Evolutionary conservation across 116 monocot species (phyloP).

Genomic region (Iris pallida): DNA sequence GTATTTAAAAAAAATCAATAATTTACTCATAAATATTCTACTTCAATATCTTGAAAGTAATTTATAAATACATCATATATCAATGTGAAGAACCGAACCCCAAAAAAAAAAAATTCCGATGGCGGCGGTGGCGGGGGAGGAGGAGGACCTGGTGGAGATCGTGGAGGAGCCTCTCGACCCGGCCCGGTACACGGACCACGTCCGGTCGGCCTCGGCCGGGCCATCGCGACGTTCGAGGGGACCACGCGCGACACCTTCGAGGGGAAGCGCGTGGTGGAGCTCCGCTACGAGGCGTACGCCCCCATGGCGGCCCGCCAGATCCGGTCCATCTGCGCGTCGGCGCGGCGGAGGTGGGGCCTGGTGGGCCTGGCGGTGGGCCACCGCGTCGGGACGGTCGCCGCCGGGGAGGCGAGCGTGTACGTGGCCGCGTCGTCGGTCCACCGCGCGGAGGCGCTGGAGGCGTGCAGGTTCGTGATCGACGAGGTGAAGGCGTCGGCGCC

Average conservation of each 20-base stretch:
- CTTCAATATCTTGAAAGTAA: no score
- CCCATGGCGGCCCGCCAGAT: slow-evolving; percentile 72
- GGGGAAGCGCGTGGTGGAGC: no score
- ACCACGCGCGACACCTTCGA: slow-evolving; percentile 88
- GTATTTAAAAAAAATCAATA: no score
- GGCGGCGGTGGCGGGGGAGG: slow-evolving; percentile 8
- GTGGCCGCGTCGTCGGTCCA: slow-evolving; percentile 78
- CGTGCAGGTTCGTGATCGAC: slow-evolving; percentile 81
- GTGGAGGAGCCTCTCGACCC: slow-evolving; percentile 45
- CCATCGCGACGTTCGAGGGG: slow-evolving; percentile 89
- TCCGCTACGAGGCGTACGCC: no score
- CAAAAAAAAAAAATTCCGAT: not conserved
- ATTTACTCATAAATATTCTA: no score
- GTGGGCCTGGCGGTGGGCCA: slow-evolving; percentile 61
- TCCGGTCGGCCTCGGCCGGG: slow-evolving; percentile 75
- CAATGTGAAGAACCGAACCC: no score
- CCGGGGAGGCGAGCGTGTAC: slow-evolving; percentile 88
- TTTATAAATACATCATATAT: no score
- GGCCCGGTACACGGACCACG: slow-evolving; percentile 48
- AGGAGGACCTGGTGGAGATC: slow-evolving; percentile 70
- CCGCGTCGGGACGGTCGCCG: slow-evolving; percentile 67
- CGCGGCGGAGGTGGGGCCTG: slow-evolving; percentile 36
- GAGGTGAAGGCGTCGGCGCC: slow-evolving; percentile 91
- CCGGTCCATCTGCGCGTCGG: slow-evolving; percentile 31
- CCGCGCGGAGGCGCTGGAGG: slow-evolving; percentile 73